Conservation (phyloP, 2,329 filamentous ascomycete genomes). For the Paraphoma chrysanthemicola region DNA sequence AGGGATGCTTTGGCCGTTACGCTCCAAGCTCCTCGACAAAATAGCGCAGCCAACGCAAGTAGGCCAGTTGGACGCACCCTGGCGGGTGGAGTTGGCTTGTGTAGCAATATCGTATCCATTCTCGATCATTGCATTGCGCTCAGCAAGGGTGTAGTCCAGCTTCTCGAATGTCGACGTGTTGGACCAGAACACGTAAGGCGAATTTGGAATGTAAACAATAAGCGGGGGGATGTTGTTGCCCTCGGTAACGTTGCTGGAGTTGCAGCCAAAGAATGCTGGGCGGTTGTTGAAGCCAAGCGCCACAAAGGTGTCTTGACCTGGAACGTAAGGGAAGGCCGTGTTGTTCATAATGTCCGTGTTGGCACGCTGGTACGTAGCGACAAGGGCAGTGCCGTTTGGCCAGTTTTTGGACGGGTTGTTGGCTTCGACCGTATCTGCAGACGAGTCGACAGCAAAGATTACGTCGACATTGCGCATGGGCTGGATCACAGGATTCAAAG, state of each 20-base stretch:
- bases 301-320: constrained; percentile 78
- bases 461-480: constrained; percentile 76
- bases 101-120: constrained; percentile 89
- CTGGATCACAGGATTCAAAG: constrained; percentile 78
- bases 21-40: constrained; percentile 74
- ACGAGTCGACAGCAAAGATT: constrained; percentile 81
- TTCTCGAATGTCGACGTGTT: constrained; percentile 80
- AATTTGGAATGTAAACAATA: constrained; percentile 87
- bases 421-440: constrained; percentile 68
- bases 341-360: constrained; percentile 67
- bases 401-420: constrained; percentile 58
- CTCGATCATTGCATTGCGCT: constrained; percentile 80
- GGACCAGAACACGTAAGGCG: constrained; percentile 76
- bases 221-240: constrained; percentile 64
- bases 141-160: constrained; percentile 65
- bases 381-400: constrained; percentile 78
- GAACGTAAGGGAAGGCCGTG: constrained; percentile 74
- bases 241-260: constrained; percentile 67
- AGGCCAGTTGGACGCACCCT: constrained; percentile 70
- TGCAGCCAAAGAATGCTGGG: constrained; percentile 83
- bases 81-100: constrained; percentile 78
- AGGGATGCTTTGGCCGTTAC: constrained; percentile 74
- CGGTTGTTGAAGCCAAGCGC: constrained; percentile 76
- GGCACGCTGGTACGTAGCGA: constrained; percentile 76
- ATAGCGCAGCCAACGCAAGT: constrained; percentile 89